Base-by-base conservation (phyloP, 345 rosid genomes). In the Carallia brachiata region DNA sequence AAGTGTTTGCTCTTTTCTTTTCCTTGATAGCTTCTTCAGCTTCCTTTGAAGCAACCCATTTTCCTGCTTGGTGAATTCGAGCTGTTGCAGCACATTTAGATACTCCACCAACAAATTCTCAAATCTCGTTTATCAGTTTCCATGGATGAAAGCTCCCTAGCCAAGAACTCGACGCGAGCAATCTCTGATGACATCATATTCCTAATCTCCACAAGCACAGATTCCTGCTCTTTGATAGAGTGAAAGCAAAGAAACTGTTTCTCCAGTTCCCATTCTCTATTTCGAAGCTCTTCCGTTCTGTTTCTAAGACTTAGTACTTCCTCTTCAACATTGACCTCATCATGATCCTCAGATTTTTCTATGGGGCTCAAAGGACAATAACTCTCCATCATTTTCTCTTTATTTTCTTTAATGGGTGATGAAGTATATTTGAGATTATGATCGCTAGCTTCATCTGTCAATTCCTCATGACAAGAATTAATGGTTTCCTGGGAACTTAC, bases 151-250 rank as follows among this genome's bases (percentile, higher is more conserved):
- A 84, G 68, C 79, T 90, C 91, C 78, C 69, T 77, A 16, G 77
- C 78, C 85, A 84, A 55, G 55, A 73, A 77, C 61, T 84, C 85
- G 28, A 82, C 73, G 17, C 70, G 77, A 40, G 82, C 72, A 61
- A 62, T 72, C 72, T 86, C 88, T 70, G 83, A 52, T 2, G 53
- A 32, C 71, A 88, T 34, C 83, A 65, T 67, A 44, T 74, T 79
- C 73, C 67, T 83, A 5, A 86, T 72, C 83, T 92, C 91, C 76
- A 70, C 36, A 15, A 92, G 84, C 71, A 77, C 48, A 15, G 85
- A 78, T 80, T 89, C 91, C 39, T 83, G 84, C 62, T 84, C 92
- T 77, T 83, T 90, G 70, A 82, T 67, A 6, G 62, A 83, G 52
- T 78, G 83, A 61, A 81, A 90, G n/a, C 64, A 65, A 59, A 77